phyloP scores from a whole-genome alignment of 352 stramenopile species.

The Saprolegnia diclina region DNA sequence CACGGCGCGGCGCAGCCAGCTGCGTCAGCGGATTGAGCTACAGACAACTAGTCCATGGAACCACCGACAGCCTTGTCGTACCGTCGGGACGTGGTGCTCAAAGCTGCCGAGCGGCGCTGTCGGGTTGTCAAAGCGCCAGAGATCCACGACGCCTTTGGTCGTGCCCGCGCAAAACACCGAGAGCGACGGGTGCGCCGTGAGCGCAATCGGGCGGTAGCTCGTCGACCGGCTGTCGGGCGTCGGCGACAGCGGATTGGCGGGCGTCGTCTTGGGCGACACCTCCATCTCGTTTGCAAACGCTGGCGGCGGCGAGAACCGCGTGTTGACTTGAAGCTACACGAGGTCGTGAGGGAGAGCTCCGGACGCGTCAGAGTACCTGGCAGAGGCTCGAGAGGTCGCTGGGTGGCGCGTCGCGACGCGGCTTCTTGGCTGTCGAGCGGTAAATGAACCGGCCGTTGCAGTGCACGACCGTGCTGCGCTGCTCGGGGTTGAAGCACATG shows the following conservation, averaged over 20 bases:
- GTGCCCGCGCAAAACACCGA: conserved; percentile 77
- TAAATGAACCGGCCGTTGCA: conserved; percentile 24
- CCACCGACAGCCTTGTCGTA: background rate
- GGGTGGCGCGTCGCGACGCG: background rate
- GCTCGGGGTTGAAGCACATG: conserved; percentile 70
- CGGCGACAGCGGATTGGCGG: background rate
- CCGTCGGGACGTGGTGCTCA: conserved; percentile 58
- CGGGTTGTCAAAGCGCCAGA: conserved; percentile 81
- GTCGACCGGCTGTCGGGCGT: conserved; percentile 14
- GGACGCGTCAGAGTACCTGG: too few species aligned
- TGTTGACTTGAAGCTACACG: conserved; percentile 2
- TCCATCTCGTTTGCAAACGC: conserved; percentile 27
- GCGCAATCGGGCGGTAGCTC: conserved; percentile 69
- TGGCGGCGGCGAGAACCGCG: background rate
- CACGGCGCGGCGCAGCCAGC: conserved; percentile 46
- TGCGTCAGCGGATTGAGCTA: conserved; percentile 60
- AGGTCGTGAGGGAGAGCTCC: too few species aligned
- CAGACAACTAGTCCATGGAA: background rate
- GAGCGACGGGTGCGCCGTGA: conserved; percentile 70
- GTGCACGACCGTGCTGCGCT: conserved; percentile 21
- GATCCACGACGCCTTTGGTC: conserved; percentile 68
- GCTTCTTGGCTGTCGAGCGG: conserved; percentile 20
- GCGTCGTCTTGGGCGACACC: conserved; percentile 26
- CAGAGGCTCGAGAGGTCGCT: background rate
- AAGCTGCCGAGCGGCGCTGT: conserved; percentile 42